Evolutionary conservation across 208 protist genomes (phyloP).

Genomic region (Spongospora subterranea): DNA sequence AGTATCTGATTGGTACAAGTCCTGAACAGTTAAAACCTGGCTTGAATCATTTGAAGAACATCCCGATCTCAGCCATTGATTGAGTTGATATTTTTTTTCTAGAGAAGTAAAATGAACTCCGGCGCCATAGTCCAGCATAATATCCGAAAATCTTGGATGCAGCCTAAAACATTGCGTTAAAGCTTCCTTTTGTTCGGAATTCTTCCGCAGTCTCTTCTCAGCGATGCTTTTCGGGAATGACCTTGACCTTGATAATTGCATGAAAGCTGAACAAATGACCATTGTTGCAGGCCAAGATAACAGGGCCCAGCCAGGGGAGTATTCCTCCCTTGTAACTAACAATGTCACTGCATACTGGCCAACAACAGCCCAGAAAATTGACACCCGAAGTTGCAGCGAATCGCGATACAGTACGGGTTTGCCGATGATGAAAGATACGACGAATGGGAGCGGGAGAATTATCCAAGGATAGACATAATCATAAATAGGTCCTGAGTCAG

Average conservation of each 20-base stretch:
- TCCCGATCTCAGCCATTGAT: not conserved
- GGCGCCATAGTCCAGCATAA: not conserved
- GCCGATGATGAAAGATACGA: not conserved
- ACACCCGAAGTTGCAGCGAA: not conserved
- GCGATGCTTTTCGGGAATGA: not conserved
- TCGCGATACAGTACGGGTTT: not conserved
- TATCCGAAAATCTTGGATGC: not conserved
- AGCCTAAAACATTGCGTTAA: too few species aligned
- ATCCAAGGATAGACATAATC: not conserved
- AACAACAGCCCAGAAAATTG: not conserved
- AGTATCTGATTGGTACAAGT: too few species aligned
- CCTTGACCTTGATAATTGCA: not conserved
- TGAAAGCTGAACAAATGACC: not conserved
- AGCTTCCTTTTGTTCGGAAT: not conserved
- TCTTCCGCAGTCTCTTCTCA: not conserved
- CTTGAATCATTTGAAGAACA: too few species aligned
- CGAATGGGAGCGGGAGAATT: not conserved
- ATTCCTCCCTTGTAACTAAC: not conserved
- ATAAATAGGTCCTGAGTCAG: not conserved
- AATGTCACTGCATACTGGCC: not conserved
- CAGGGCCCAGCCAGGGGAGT: not conserved
- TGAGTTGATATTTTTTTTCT: not conserved
- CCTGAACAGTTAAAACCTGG: too few species aligned
- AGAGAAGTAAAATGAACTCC: not conserved
- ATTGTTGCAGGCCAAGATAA: not conserved